Evolutionary conservation across 1,284 basidiomycete species (phyloP).

Genomic region (Heterobasidion irregulare): DNA sequence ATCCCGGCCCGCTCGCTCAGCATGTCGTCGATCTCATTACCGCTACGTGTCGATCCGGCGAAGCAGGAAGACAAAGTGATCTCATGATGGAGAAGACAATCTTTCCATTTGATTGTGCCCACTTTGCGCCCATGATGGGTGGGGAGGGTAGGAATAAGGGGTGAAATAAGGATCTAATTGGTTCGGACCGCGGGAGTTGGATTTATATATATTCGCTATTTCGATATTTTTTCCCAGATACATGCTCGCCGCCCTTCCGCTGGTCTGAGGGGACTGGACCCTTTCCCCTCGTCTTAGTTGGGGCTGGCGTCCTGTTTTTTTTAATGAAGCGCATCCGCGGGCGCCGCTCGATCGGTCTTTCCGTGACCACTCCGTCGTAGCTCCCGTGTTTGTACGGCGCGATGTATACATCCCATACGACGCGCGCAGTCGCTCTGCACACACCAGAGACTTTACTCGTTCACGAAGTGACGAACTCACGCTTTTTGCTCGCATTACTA

Average conservation of each 20-base stretch:
- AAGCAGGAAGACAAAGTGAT: background rate
- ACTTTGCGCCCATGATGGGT: background rate
- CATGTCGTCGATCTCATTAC: conserved; percentile 11
- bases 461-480: too few species aligned
- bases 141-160: background rate
- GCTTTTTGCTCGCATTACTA: too few species aligned
- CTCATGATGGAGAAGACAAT: background rate
- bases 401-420: too few species aligned
- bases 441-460: too few species aligned
- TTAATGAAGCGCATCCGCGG: background rate
- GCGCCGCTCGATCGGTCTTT: too few species aligned
- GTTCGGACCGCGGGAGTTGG: background rate
- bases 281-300: background rate
- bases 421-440: too few species aligned
- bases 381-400: too few species aligned
- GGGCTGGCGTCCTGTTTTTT: background rate
- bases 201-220: conserved; percentile 1
- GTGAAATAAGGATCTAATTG: background rate
- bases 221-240: background rate
- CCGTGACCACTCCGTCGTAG: too few species aligned
- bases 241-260: background rate
- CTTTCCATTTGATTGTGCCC: background rate
- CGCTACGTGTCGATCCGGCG: background rate
- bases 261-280: background rate
- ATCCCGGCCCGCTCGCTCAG: conserved; percentile 10